A percentile compares a stretch with the other conserved stretches of the same genome.
Evolutionary conservation across 129 eudicot genomes (phyloP).

Genomic region (Deinandra increscens): DNA sequence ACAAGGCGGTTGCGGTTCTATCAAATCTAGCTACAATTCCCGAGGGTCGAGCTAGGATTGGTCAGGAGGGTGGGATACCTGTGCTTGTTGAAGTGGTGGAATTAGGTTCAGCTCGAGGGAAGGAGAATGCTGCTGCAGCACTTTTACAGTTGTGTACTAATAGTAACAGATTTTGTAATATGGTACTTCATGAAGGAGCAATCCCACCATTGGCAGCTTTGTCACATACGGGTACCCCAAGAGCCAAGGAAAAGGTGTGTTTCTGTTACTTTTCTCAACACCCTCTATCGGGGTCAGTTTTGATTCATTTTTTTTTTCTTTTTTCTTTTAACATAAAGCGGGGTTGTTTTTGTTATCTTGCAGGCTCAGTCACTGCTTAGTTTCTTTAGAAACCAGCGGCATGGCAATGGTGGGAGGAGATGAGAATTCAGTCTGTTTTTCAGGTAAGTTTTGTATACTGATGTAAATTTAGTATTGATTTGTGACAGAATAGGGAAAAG

Average conservation of each 20-base stretch:
- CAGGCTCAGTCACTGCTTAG: slow-evolving; percentile 82
- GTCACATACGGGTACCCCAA: slow-evolving; percentile 81
- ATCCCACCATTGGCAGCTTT: slow-evolving; percentile 81
- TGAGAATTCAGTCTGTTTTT: slow-evolving; percentile 30
- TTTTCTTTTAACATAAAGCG: neutral
- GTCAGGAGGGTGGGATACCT: slow-evolving; percentile 76
- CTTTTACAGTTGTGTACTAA: slow-evolving; percentile 79
- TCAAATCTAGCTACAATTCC: slow-evolving; percentile 82
- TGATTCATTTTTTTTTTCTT: neutral
- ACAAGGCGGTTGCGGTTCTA: slow-evolving; percentile 87
- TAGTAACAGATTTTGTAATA: slow-evolving; percentile 69
- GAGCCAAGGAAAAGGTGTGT: slow-evolving; percentile 83
- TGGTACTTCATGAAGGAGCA: slow-evolving; percentile 82
- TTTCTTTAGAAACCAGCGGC: slow-evolving; percentile 72
- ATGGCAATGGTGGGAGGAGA: slow-evolving; percentile 65
- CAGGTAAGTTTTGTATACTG: slow-evolving; percentile 38
- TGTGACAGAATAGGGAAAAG: slow-evolving; percentile 27
- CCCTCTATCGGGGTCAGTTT: neutral
- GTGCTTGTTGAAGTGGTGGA: slow-evolving; percentile 90
- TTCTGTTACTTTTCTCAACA: neutral
- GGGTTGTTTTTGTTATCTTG: slow-evolving; percentile 19
- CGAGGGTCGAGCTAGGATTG: slow-evolving; percentile 79
- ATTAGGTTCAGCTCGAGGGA: slow-evolving; percentile 87
- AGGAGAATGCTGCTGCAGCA: slow-evolving; percentile 96
- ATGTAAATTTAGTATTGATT: slow-evolving; percentile 45